phyloP scores from a whole-genome alignment of 148 eudicot genomes.

The Heliosperma pusillum region DNA sequence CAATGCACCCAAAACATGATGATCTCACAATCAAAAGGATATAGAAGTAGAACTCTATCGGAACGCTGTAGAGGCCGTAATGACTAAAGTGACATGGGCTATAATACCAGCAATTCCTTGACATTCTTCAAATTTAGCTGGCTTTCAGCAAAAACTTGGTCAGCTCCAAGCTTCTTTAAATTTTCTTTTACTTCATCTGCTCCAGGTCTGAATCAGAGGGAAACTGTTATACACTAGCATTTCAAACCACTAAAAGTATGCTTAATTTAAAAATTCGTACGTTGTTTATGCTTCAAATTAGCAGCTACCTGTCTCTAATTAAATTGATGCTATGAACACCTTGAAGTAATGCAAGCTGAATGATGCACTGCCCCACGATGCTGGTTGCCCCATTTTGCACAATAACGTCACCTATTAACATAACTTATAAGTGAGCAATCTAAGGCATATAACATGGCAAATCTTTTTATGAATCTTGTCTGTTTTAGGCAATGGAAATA shows the following conservation, averaged over 20 bases:
- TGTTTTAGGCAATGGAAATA: neutral
- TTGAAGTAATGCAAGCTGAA: slow-evolving; percentile 76
- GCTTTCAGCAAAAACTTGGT: slow-evolving; percentile 72
- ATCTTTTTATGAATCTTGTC: no score
- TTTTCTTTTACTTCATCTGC: slow-evolving; percentile 80
- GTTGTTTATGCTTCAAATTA: neutral
- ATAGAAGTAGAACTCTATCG: neutral
- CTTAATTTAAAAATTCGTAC: slow-evolving; percentile 7
- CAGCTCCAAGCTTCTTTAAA: slow-evolving; percentile 82
- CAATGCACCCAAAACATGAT: neutral
- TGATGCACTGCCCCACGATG: slow-evolving; percentile 91
- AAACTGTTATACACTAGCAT: slow-evolving; percentile 1
- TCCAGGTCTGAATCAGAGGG: slow-evolving; percentile 50
- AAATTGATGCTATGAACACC: slow-evolving; percentile 76
- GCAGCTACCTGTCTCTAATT: slow-evolving; percentile 94
- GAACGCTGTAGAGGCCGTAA: neutral
- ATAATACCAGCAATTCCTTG: slow-evolving; percentile 65
- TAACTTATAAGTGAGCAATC: no score
- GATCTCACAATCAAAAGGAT: neutral
- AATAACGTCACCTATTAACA: slow-evolving; percentile 65
- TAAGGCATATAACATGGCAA: slow-evolving; percentile 2
- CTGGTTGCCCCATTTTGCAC: slow-evolving; percentile 98
- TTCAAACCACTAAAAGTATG: neutral
- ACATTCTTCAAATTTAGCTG: slow-evolving; percentile 76
- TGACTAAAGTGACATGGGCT: neutral